These are phyloP conservation scores for Lentinula sp. DNA, from an alignment of 768 basidiomycete species.

Conservation along the genomic window DNA sequence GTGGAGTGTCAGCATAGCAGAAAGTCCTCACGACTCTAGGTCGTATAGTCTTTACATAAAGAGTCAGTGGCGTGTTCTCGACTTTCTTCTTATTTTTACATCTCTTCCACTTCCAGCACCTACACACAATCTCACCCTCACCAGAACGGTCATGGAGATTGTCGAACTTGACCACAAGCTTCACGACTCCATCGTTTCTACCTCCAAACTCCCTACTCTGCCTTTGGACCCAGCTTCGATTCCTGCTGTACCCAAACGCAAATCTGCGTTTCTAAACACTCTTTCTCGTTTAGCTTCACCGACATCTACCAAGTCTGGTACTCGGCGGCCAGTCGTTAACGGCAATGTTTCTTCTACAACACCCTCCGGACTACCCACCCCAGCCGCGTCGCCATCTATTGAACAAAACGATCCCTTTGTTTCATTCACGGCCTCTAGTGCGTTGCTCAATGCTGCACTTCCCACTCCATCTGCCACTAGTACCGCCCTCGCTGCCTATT, in stretches of 20 bases:
- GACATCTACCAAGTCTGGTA: constrained; percentile 44
- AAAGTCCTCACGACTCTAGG: constrained; percentile 68
- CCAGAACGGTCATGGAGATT: constrained; percentile 70
- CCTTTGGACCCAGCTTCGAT: constrained; percentile 54
- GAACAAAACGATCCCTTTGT: constrained; percentile 28
- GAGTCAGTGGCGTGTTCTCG: constrained; percentile 51
- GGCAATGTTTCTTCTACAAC: constrained; percentile 21
- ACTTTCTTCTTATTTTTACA: constrained; percentile 15
- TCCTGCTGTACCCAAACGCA: constrained; percentile 56
- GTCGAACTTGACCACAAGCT: constrained; percentile 81
- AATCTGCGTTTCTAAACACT: constrained; percentile 81
- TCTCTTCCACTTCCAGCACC: constrained; percentile 55
- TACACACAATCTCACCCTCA: constrained; percentile 85
- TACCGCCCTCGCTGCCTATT: constrained; percentile 69
- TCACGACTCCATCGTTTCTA: constrained; percentile 49
- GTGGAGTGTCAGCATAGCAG: constrained; percentile 86
- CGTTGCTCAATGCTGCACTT: constrained; percentile 14
- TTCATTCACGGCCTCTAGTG: constrained; percentile 12
- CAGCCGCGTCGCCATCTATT: constrained; percentile 13
- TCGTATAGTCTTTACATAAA: constrained; percentile 85
- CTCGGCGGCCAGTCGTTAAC: constrained; percentile 25
- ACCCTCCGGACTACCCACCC: constrained; percentile 8
- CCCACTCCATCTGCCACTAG: constrained; percentile 43
- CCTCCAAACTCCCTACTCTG: constrained; percentile 49
- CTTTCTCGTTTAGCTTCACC: constrained; percentile 80